Evolutionary conservation across 805 yeast species (phyloP), one percentile per base, ranked within the genome.

Genomic region (Ogataea pilisensis): DNA sequence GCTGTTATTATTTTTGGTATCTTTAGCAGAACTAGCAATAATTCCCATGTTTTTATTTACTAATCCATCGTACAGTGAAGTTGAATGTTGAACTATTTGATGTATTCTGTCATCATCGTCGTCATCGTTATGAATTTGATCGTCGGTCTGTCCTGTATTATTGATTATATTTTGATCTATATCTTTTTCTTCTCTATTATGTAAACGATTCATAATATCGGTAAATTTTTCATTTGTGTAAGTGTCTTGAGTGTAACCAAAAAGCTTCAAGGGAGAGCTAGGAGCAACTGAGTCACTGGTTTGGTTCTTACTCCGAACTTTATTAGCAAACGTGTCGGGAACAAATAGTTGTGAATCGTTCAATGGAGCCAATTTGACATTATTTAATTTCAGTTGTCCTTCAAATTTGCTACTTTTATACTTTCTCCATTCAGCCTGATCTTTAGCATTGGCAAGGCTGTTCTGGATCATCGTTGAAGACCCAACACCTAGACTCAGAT

Each of bases 281-380:
- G 63, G 60, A 8, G 50, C 41, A 8, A 55, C 46, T 9, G 61
- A 52, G 25, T 51, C 55, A n/a, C 47, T 41, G 11, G 48, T 42
- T 16, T 36, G 48, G 24, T 44, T 50, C 24, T 45, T 48, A 19
- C 39, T 39, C 21, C 39, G 44, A 4, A 44, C 36, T 29, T 58
- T 55, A 22, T 58, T 53, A 3, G 63, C 60, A 51, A 60, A 61
- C 2, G 65, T 61, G 39, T 60, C 63, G 1, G 58, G 57, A 3
- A 54, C 44, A 26, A 48, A 48, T 30, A 42, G 35, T 4, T 48
- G 45, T 1, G 49, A 39, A 16, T 44, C 48, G 22, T 39, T 41
- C 13, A 34, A 22, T 7, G 61, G 57, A 13, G 47, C 43, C 32
- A 48, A 41, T 17, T 49, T 48, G 2, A 52, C 42, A 29, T 50